Percentiles rank a stretch among this genome's conserved stretches.
These are phyloP conservation scores for Pseudevernia furfuracea DNA, from an alignment of 495 filamentous ascomycete species.

Conservation along the genomic window DNA sequence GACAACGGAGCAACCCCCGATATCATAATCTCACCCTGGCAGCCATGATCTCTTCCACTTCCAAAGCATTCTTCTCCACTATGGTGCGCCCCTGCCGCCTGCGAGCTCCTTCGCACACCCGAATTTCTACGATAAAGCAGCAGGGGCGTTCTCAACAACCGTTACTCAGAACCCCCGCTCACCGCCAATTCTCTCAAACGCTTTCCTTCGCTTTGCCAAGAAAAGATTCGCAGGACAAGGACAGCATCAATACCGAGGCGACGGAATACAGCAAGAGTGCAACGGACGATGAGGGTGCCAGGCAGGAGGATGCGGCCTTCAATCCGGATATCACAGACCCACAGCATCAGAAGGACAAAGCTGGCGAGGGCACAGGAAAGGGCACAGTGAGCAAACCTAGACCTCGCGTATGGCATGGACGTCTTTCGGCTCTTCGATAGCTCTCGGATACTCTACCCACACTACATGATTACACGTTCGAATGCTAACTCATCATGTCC, in stretches of 20 bases:
- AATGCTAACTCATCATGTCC: not conserved
- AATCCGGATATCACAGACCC: conserved; percentile 52
- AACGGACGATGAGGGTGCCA: conserved; percentile 47
- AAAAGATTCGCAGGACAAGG: conserved; percentile 46
- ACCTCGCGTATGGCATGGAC: not conserved
- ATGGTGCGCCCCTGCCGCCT: conserved; percentile 13
- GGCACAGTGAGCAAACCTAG: conserved; percentile 24
- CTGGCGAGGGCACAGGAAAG: conserved; percentile 34
- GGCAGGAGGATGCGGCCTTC: conserved; percentile 45
- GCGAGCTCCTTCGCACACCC: conserved; percentile 9
- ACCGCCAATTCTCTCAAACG: conserved; percentile 20
- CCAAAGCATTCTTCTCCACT: not conserved
- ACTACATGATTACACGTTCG: not conserved
- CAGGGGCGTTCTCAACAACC: not conserved
- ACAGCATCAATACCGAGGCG: conserved; percentile 44
- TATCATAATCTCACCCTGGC: not conserved
- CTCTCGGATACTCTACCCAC: not conserved
- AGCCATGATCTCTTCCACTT: conserved; percentile 3
- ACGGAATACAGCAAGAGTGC: conserved; percentile 53
- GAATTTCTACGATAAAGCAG: conserved; percentile 10
- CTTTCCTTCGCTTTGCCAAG: conserved; percentile 18
- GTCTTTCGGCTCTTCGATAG: not conserved
- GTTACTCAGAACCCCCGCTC: not conserved
- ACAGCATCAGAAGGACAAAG: conserved; percentile 42
- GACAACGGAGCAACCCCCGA: not conserved